Evolutionary conservation across 2,329 filamentous ascomycete species (phyloP).

Genomic region (Curvularia hawaiiensis): DNA sequence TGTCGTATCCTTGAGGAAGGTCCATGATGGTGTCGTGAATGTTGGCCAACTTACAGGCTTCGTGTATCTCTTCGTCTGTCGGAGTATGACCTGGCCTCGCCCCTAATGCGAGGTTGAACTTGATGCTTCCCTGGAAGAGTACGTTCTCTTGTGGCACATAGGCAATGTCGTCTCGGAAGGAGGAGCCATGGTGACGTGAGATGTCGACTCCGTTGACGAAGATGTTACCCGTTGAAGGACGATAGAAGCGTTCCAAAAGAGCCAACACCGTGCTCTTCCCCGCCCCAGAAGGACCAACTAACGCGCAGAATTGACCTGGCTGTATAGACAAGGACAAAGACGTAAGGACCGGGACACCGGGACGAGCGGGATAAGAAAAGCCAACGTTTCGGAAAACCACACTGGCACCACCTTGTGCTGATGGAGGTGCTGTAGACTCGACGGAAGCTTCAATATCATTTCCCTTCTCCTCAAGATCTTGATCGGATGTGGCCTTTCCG

Average conservation of each 20-base stretch:
- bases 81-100: conserved; percentile 61
- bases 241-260: conserved; percentile 61
- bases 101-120: conserved; percentile 54
- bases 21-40: conserved; percentile 71
- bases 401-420: conserved; percentile 62
- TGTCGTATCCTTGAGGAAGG: conserved; percentile 69
- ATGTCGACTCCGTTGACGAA: conserved; percentile 59
- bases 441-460: conserved; percentile 42
- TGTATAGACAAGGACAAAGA: conserved; percentile 62
- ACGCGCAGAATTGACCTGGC: conserved; percentile 65
- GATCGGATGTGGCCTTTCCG: conserved; percentile 86
- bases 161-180: conserved; percentile 53
- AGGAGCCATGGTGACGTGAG: conserved; percentile 43
- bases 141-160: conserved; percentile 56
- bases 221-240: conserved; percentile 56
- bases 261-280: conserved; percentile 70
- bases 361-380: conserved; percentile 70
- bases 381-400: conserved; percentile 64
- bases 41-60: conserved; percentile 70
- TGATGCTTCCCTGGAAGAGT: conserved; percentile 55
- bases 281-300: conserved; percentile 69
- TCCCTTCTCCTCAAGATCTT: conserved; percentile 70
- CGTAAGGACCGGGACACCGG: conserved; percentile 62
- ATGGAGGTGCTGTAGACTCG: conserved; percentile 61
- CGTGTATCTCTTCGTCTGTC: conserved; percentile 65